Evolutionary conservation across 176 grass and related monocot genomes (phyloP).

Genomic region (Paspalum vaginatum): DNA sequence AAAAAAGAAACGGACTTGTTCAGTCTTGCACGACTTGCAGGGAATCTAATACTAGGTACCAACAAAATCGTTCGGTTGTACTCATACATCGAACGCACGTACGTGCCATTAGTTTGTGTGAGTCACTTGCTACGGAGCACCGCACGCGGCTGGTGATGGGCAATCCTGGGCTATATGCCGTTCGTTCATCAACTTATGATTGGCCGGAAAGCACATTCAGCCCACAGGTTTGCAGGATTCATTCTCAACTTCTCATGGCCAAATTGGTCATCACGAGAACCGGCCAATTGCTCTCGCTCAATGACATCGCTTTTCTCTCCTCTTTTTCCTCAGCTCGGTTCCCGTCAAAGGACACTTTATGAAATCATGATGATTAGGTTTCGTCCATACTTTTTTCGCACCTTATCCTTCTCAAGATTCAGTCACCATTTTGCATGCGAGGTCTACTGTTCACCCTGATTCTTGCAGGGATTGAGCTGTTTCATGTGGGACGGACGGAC

Average conservation of each 20-base stretch:
- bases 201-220: not conserved
- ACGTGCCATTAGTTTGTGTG: not conserved
- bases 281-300: not conserved
- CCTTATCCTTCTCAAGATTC: too few relatives aligned
- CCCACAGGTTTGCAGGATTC: not conserved
- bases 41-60: not conserved
- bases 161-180: not conserved
- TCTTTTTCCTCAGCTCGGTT: not conserved
- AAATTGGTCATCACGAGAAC: not conserved
- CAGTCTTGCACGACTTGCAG: conserved; percentile 6
- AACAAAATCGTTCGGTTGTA: not conserved
- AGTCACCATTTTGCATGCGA: too few relatives aligned
- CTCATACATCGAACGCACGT: not conserved
- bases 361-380: not conserved
- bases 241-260: not conserved
- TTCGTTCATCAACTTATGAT: not conserved
- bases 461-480: too few relatives aligned
- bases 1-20: not conserved
- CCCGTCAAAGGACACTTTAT: not conserved
- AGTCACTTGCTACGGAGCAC: not conserved
- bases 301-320: not conserved
- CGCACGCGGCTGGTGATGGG: too few relatives aligned
- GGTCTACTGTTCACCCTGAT: too few relatives aligned
- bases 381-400: too few relatives aligned
- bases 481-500: too few relatives aligned